Evolutionary conservation across 2,329 filamentous ascomycete genomes (phyloP).

Genomic region (Elsinoe perseae): DNA sequence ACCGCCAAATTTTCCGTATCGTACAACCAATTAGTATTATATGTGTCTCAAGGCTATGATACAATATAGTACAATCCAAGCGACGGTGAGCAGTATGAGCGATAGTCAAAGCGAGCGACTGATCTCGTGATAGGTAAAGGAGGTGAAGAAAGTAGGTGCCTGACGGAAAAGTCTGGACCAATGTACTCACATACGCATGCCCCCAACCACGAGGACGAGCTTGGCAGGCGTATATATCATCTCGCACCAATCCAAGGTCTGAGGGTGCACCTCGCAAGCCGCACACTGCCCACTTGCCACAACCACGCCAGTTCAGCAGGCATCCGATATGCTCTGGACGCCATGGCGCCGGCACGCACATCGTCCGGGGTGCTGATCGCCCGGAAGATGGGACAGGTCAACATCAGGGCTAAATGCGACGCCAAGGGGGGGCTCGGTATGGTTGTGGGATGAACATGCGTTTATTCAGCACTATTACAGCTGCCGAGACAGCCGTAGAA

Average conservation of each 20-base stretch:
- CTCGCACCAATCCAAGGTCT: not conserved
- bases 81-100: not conserved
- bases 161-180: not conserved
- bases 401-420: not conserved
- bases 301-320: not conserved
- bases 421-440: not conserved
- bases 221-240: slow-evolving; percentile 3
- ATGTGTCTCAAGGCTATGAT: not conserved
- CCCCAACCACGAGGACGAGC: not conserved
- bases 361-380: not conserved
- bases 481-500: slow-evolving; percentile 5
- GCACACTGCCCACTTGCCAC: not conserved
- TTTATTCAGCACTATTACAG: not conserved
- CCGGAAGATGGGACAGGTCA: not conserved
- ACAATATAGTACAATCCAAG: not conserved
- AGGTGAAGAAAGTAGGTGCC: slow-evolving; percentile 7
- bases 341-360: not conserved
- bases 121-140: not conserved
- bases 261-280: not conserved
- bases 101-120: slow-evolving; percentile 6
- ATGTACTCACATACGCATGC: not conserved
- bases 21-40: not conserved
- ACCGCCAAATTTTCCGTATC: not conserved
- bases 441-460: not conserved
- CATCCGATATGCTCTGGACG: not conserved